A percentile compares a stretch with the other conserved stretches of the same genome.
Evolutionary conservation across 2,329 filamentous ascomycete species (phyloP).

Genomic region (Mollisiaceae sp.): DNA sequence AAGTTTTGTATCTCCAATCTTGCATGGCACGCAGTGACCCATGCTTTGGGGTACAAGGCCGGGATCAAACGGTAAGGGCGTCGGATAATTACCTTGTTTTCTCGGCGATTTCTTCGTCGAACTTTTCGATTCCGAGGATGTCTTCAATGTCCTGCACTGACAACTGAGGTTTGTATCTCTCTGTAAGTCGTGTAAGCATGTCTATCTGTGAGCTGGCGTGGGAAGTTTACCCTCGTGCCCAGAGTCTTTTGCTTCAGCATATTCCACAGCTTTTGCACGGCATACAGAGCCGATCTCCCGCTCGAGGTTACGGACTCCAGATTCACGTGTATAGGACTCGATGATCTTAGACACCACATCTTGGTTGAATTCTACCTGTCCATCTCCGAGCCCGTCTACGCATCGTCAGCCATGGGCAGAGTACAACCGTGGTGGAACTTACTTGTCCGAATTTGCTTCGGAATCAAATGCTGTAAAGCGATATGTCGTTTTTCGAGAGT

Average conservation of each 20-base stretch:
- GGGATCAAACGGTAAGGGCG: conserved; percentile 2
- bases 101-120: conserved; percentile 94
- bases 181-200: conserved; percentile 38
- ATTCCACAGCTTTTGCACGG: conserved; percentile 93
- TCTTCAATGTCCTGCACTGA: conserved; percentile 82
- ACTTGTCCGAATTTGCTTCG: conserved; percentile 88
- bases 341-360: conserved; percentile 95
- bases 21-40: conserved; percentile 18
- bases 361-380: conserved; percentile 77
- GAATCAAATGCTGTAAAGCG: conserved; percentile 88
- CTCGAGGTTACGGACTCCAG: conserved; percentile 94
- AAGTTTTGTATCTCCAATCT: conserved; percentile 28
- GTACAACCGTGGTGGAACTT: conserved; percentile 21
- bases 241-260: conserved; percentile 84
- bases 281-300: conserved; percentile 95
- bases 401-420: conserved; percentile 29
- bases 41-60: conserved; percentile 18
- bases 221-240: conserved; percentile 49
- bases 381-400: conserved; percentile 72
- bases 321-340: conserved; percentile 93
- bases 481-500: conserved; percentile 97
- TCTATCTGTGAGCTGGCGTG: neutral
- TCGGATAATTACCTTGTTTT: conserved; percentile 56
- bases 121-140: conserved; percentile 91
- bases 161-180: conserved; percentile 75